These are phyloP conservation scores for Potentilla sterilis DNA, from an alignment of 306 rosid species.

Conservation along the genomic window DNA sequence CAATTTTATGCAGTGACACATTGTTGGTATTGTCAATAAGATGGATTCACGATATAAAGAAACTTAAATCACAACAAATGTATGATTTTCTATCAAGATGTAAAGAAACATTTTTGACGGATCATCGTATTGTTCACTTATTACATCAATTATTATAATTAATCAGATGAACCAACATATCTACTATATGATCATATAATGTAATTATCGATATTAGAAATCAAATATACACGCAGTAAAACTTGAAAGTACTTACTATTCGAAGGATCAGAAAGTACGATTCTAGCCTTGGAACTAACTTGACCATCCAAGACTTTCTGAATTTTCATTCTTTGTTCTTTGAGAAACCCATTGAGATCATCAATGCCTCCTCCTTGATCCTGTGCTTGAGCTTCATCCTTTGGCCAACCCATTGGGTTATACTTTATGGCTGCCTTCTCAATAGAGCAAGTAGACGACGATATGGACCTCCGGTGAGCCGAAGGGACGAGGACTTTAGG, in stretches of 20 bases:
- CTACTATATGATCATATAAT: not conserved
- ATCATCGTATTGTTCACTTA: not conserved
- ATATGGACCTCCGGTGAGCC: constrained; percentile 51
- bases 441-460: constrained; percentile 60
- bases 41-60: too few relatives aligned
- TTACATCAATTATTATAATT: not conserved
- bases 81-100: not conserved
- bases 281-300: constrained; percentile 36
- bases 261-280: constrained; percentile 61
- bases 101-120: not conserved
- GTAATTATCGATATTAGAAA: not conserved
- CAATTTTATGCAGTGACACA: not conserved
- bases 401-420: constrained; percentile 13
- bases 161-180: not conserved
- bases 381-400: constrained; percentile 27
- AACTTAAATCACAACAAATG: not conserved
- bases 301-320: constrained; percentile 35
- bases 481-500: constrained; percentile 64
- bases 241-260: constrained; percentile 49
- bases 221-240: not conserved
- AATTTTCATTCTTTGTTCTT: constrained; percentile 44
- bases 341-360: constrained; percentile 61
- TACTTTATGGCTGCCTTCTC: constrained; percentile 33
- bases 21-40: not conserved
- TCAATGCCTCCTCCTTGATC: constrained; percentile 2